phyloP scores from a whole-genome alignment of 2,329 filamentous ascomycete species.

The Penicillium sp. region DNA sequence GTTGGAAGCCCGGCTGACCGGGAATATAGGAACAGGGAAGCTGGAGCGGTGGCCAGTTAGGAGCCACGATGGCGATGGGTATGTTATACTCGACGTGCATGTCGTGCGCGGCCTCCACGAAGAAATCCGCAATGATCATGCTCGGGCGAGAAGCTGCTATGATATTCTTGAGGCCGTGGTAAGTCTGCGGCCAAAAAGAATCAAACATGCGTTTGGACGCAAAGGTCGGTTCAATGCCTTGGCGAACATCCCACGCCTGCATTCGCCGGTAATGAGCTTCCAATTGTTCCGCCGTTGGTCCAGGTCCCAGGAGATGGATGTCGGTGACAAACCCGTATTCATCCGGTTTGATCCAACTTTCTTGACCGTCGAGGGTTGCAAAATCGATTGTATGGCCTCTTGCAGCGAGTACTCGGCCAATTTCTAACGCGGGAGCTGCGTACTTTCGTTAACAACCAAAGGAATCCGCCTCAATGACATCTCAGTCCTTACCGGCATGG shows the following conservation, averaged over 20 bases:
- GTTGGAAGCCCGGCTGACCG: conserved; percentile 44
- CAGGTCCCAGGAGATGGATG: conserved; percentile 34
- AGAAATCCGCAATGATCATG: conserved; percentile 47
- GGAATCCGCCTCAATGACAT: background rate
- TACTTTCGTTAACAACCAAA: background rate
- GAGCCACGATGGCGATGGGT: conserved; percentile 42
- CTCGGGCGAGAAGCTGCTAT: conserved; percentile 31
- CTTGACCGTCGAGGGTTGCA: conserved; percentile 40
- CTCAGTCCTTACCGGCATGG: background rate
- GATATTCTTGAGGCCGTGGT: background rate
- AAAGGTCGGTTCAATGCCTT: background rate
- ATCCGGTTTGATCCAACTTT: conserved; percentile 31
- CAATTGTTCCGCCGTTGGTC: conserved; percentile 27
- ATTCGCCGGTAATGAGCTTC: background rate
- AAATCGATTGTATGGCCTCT: conserved; percentile 32
- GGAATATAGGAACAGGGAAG: conserved; percentile 42
- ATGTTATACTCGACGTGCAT: conserved; percentile 39
- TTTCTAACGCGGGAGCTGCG: background rate
- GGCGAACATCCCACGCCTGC: background rate
- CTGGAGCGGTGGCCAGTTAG: conserved; percentile 45
- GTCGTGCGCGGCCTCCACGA: conserved; percentile 45
- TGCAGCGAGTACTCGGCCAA: background rate
- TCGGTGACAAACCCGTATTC: conserved; percentile 30
- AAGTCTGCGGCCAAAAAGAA: background rate
- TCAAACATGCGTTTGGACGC: background rate